Percentiles rank a stretch among this genome's conserved stretches.
Conservation (phyloP, 2,329 filamentous ascomycete species). For the Colletotrichum caudatum region DNA sequence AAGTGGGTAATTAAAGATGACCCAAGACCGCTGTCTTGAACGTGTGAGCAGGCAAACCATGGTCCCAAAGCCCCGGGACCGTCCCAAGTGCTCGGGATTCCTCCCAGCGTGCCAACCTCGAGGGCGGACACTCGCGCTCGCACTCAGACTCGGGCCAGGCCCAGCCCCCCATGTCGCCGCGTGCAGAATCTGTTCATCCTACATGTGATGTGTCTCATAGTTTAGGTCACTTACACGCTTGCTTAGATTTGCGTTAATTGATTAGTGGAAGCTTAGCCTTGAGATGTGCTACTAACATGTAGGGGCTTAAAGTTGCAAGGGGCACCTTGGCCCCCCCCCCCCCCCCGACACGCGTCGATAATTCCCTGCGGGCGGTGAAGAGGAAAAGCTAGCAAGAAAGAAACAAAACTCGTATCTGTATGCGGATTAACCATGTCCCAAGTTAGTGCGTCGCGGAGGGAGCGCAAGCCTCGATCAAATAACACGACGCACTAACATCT, state of each 20-base stretch:
- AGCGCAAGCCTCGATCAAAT: slow-evolving; percentile 3
- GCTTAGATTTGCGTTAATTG: background rate
- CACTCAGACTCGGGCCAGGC: background rate
- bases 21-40: background rate
- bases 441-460: background rate
- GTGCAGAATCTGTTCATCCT: background rate
- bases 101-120: background rate
- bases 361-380: background rate
- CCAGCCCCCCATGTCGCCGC: background rate
- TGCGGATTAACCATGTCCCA: background rate
- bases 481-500: background rate
- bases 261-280: slow-evolving; percentile 3
- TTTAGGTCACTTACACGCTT: background rate
- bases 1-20: background rate
- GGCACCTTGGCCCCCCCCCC: too few species aligned
- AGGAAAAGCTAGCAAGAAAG: background rate
- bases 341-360: background rate
- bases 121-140: background rate
- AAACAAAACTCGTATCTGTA: background rate
- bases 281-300: background rate
- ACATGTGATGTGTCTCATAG: background rate
- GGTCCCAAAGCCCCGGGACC: slow-evolving; percentile 3
- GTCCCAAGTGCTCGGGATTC: background rate
- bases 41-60: background rate
- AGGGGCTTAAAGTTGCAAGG: background rate